Conservation (phyloP, 1,139 yeast species). For the Suhomyces wounanorum region DNA sequence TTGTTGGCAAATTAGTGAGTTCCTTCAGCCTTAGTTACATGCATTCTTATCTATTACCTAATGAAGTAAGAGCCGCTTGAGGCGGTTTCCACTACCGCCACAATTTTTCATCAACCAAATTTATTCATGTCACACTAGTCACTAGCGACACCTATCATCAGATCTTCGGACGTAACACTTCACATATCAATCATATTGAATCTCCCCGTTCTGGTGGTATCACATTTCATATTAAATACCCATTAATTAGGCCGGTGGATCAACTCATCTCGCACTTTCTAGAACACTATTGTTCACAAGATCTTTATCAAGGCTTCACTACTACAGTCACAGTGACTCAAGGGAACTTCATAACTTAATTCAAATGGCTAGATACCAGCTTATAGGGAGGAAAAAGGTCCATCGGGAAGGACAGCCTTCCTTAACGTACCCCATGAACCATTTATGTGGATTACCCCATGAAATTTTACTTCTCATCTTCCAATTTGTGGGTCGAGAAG, state of each 20-base stretch:
- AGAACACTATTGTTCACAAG: neutral
- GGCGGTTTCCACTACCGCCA: neutral
- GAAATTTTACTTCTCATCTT: constrained; percentile 44
- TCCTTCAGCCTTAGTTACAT: neutral
- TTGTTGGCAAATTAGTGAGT: neutral
- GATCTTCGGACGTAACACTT: neutral
- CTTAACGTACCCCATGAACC: constrained; percentile 28
- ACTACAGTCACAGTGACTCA: neutral
- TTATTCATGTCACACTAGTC: neutral
- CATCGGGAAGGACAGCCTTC: constrained; percentile 9
- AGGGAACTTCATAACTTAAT: neutral
- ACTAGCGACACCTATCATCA: neutral
- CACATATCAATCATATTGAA: neutral
- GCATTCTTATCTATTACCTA: constrained; percentile 1
- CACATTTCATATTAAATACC: neutral
- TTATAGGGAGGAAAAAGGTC: constrained; percentile 40
- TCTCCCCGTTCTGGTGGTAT: neutral
- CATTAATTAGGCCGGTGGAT: neutral
- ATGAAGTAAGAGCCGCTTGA: constrained; percentile 1
- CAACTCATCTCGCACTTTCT: neutral
- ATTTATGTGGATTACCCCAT: constrained; percentile 42
- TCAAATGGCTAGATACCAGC: constrained; percentile 32
- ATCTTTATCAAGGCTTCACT: neutral
- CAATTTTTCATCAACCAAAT: neutral
- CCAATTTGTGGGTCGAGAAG: constrained; percentile 22